These are phyloP conservation scores for Bryum argenteum DNA, from an alignment of 225 moss, liverwort and hornwort genomes.

Conservation along the genomic window DNA sequence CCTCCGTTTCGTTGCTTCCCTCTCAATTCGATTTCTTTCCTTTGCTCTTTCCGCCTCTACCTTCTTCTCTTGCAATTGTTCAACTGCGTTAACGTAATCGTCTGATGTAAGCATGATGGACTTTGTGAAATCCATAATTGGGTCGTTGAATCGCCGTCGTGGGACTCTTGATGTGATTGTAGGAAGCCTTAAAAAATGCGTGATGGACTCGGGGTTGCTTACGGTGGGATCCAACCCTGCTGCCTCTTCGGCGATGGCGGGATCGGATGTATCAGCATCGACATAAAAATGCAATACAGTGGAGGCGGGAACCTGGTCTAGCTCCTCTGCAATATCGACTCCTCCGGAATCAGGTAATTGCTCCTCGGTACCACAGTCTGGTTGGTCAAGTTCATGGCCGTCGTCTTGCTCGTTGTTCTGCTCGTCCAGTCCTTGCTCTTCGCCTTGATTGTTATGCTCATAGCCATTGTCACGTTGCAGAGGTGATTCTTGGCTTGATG, in stretches of 20 bases:
- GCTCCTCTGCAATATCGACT: not conserved
- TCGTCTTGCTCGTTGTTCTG: not conserved
- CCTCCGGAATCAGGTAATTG: not conserved
- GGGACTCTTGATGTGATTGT: not conserved
- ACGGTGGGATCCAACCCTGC: not conserved
- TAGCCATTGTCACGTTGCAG: too few relatives aligned
- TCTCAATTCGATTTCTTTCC: too few relatives aligned
- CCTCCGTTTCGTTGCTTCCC: too few relatives aligned
- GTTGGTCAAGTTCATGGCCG: not conserved
- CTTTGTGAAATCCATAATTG: not conserved
- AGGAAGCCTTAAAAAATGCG: too few relatives aligned
- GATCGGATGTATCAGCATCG: not conserved
- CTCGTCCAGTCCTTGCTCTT: not conserved
- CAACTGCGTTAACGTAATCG: not conserved
- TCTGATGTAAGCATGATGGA: not conserved
- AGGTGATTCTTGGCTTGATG: too few relatives aligned
- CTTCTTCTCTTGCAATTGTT: too few relatives aligned
- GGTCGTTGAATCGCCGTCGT: not conserved
- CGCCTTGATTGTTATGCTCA: not conserved
- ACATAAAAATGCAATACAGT: not conserved
- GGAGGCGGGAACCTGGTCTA: not conserved
- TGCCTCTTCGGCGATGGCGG: not conserved
- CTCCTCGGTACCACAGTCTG: not conserved
- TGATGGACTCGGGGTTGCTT: not conserved
- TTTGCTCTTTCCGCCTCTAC: too few relatives aligned